A percentile compares a stretch with the other conserved stretches of the same genome.
Conservation (phyloP, 108 stramenopile genomes). For the Nannochloropsis oceanica region DNA sequence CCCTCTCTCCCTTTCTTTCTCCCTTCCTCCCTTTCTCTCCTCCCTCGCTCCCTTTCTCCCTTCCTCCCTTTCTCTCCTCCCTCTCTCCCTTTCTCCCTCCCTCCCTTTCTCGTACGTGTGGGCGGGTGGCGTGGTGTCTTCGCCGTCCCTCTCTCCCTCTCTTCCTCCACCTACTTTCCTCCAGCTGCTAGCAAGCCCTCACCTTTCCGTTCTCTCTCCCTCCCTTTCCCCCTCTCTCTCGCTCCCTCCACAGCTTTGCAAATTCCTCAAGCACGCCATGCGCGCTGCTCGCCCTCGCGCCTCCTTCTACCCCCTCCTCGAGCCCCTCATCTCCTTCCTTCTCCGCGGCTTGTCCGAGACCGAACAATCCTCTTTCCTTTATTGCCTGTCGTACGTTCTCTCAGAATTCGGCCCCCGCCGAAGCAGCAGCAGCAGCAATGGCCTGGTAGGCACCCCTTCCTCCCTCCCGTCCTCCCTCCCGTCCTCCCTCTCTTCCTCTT, state of each 20-base stretch:
- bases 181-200: conserved; percentile 3
- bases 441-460: neutral
- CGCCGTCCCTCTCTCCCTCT: neutral
- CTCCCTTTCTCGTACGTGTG: conserved; percentile 42
- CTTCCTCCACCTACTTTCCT: neutral
- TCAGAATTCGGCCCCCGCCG: neutral
- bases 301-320: conserved; percentile 58
- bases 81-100: neutral
- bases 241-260: conserved; percentile 48
- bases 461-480: no score
- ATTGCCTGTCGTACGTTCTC: neutral
- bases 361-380: neutral
- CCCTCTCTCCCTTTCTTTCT: neutral
- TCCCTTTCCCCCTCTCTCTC: neutral
- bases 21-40: neutral
- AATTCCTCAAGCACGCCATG: conserved; percentile 79
- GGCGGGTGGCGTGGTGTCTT: no score
- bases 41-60: neutral
- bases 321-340: neutral
- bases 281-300: conserved; percentile 48
- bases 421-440: neutral
- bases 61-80: neutral
- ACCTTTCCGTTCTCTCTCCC: conserved; percentile 3
- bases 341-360: neutral
- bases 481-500: neutral